Conservation (phyloP, 208 protist species). For the Sergeia podlipaevii region DNA sequence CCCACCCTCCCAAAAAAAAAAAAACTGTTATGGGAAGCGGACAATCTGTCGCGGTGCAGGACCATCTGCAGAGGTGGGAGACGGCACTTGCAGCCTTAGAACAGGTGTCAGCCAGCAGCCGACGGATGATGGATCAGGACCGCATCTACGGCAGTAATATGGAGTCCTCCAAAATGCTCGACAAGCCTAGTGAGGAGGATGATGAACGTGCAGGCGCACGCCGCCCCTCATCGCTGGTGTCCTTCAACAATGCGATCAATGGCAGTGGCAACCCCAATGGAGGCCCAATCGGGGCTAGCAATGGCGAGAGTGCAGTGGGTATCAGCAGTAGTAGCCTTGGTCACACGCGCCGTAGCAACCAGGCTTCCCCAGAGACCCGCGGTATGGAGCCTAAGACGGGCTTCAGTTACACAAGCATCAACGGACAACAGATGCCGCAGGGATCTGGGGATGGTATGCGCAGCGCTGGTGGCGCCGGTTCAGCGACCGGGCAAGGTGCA, state of each 20-base stretch:
- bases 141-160: conserved; percentile 41
- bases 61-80: conserved; percentile 79
- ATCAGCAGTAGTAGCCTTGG: conserved; percentile 4
- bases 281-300: not conserved
- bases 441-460: conserved; percentile 15
- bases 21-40: conserved; percentile 45
- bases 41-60: conserved; percentile 42
- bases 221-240: conserved; percentile 63
- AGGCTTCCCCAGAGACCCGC: conserved; percentile 3
- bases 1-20: conserved; percentile 6
- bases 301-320: not conserved
- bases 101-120: conserved; percentile 44
- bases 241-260: conserved; percentile 68
- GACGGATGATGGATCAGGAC: conserved; percentile 50
- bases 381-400: conserved; percentile 8
- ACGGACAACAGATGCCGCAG: conserved; percentile 3
- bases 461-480: conserved; percentile 25
- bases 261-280: conserved; percentile 9
- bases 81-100: conserved; percentile 55
- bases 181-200: not conserved
- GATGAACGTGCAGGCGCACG: conserved; percentile 4
- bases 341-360: conserved; percentile 4
- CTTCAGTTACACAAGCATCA: not conserved
- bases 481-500: conserved; percentile 22
- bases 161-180: not conserved